Percentiles rank a stretch among this genome's conserved stretches.
Evolutionary conservation across 2,329 filamentous ascomycete species (phyloP).

Genomic region (Atkinsonella hypoxylon): DNA sequence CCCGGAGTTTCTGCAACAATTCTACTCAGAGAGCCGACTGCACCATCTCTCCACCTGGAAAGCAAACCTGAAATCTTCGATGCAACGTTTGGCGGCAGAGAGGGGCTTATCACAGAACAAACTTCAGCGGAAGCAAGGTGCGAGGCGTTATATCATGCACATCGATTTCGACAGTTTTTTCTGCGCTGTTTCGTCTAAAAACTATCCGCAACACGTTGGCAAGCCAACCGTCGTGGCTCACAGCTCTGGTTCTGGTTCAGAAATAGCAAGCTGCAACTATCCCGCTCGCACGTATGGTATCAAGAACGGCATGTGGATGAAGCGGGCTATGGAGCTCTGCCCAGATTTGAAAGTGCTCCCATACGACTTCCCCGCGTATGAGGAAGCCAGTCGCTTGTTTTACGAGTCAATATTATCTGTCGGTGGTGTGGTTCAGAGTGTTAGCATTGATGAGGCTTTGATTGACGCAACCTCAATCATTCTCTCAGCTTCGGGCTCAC

Average conservation of each 20-base stretch:
- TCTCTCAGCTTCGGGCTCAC: slow-evolving; percentile 50
- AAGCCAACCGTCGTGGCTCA: slow-evolving; percentile 87
- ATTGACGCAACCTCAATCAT: slow-evolving; percentile 70
- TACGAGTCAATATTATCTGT: slow-evolving; percentile 73
- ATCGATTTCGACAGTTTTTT: slow-evolving; percentile 99
- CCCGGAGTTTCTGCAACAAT: slow-evolving; percentile 86
- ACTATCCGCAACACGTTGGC: slow-evolving; percentile 58
- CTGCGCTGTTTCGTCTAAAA: slow-evolving; percentile 77
- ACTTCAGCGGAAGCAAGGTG: slow-evolving; percentile 43
- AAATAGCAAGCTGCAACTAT: slow-evolving; percentile 98
- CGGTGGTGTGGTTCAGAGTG: slow-evolving; percentile 81
- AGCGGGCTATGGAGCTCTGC: slow-evolving; percentile 69
- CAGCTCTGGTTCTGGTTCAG: slow-evolving; percentile 70
- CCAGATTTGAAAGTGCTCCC: slow-evolving; percentile 80
- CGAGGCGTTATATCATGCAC: slow-evolving; percentile 77
- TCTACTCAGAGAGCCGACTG: slow-evolving; percentile 85
- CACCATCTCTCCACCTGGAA: slow-evolving; percentile 98
- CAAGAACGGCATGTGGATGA: slow-evolving; percentile 99
- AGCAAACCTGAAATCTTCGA: slow-evolving; percentile 77
- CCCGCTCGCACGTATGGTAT: slow-evolving; percentile 74
- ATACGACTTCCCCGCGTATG: slow-evolving; percentile 91
- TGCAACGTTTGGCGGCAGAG: slow-evolving; percentile 70
- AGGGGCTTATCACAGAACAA: slow-evolving; percentile 36
- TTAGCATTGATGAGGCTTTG: slow-evolving; percentile 91
- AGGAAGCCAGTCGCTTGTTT: slow-evolving; percentile 78